These are phyloP conservation scores for Tarenaya hassleriana DNA, from an alignment of 345 rosid genomes.

Conservation along the genomic window DNA sequence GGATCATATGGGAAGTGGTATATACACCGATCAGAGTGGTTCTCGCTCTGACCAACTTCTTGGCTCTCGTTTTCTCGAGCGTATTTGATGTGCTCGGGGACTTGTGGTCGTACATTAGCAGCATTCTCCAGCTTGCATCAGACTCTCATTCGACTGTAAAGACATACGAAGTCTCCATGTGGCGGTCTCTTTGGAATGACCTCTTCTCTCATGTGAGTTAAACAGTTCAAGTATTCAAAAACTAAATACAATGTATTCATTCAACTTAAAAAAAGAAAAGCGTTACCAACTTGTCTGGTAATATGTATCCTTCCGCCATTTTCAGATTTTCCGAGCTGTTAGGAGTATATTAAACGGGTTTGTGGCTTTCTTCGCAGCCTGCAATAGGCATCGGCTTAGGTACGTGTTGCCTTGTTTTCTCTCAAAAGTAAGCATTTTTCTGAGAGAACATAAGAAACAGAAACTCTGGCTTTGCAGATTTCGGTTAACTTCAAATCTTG, in stretches of 20 bases:
- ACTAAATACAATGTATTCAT: neutral
- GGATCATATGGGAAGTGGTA: constrained; percentile 62
- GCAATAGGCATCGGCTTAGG: constrained; percentile 99
- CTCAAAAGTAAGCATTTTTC: too few species aligned
- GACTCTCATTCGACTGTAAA: constrained; percentile 54
- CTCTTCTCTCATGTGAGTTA: constrained; percentile 81
- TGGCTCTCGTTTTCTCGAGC: constrained; percentile 40
- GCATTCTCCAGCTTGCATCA: constrained; percentile 51
- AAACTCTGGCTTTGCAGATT: too few species aligned
- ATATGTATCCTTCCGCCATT: constrained; percentile 8
- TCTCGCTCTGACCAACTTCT: constrained; percentile 41
- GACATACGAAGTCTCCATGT: constrained; percentile 64
- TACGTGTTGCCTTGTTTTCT: too few species aligned
- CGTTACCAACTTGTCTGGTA: constrained; percentile 8
- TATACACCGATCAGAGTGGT: constrained; percentile 58
- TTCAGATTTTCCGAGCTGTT: constrained; percentile 87
- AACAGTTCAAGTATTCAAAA: neutral
- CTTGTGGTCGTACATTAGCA: constrained; percentile 48
- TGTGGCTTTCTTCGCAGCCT: constrained; percentile 77
- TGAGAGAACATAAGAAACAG: too few species aligned
- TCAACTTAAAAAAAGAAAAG: too few species aligned
- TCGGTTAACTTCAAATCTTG: too few species aligned
- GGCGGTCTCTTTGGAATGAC: constrained; percentile 95
- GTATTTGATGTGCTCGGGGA: constrained; percentile 39
- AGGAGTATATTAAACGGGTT: constrained; percentile 86